Conservation (phyloP, 768 basidiomycete species). For the Boletellus emodensis region DNA sequence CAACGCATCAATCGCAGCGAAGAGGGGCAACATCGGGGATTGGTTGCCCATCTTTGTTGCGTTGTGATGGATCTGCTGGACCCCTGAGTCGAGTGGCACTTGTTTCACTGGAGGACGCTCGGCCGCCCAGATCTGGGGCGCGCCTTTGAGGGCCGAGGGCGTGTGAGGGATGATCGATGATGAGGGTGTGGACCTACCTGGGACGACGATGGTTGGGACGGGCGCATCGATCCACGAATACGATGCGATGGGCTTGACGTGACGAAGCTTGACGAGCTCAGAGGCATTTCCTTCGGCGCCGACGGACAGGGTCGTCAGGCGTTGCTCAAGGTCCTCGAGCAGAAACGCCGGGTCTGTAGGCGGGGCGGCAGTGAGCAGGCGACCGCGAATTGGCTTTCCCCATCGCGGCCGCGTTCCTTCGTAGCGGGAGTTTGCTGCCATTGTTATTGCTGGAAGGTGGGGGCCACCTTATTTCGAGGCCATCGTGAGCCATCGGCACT, state of each 20-base stretch:
- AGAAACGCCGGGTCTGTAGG: conserved; percentile 10
- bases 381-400: conserved; percentile 9
- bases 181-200: conserved; percentile 33
- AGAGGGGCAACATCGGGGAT: conserved; percentile 49
- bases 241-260: conserved; percentile 45
- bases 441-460: not conserved
- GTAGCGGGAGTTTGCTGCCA: conserved; percentile 17
- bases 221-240: conserved; percentile 49
- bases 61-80: conserved; percentile 55
- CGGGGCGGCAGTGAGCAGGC: not conserved
- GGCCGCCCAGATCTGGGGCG: conserved; percentile 55
- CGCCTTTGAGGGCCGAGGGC: conserved; percentile 38
- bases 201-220: conserved; percentile 49
- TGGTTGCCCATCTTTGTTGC: conserved; percentile 38
- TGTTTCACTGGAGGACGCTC: conserved; percentile 45
- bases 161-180: not conserved
- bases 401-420: conserved; percentile 11
- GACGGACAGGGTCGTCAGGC: conserved; percentile 15
- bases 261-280: conserved; percentile 29
- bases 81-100: conserved; percentile 52
- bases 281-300: conserved; percentile 7
- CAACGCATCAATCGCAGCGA: conserved; percentile 53
- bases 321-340: conserved; percentile 17
- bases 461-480: not conserved
- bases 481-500: too few relatives aligned